Base-by-base conservation (phyloP, 228 moss, liverwort and hornwort genomes). In the Sphagnum magellanicum region DNA sequence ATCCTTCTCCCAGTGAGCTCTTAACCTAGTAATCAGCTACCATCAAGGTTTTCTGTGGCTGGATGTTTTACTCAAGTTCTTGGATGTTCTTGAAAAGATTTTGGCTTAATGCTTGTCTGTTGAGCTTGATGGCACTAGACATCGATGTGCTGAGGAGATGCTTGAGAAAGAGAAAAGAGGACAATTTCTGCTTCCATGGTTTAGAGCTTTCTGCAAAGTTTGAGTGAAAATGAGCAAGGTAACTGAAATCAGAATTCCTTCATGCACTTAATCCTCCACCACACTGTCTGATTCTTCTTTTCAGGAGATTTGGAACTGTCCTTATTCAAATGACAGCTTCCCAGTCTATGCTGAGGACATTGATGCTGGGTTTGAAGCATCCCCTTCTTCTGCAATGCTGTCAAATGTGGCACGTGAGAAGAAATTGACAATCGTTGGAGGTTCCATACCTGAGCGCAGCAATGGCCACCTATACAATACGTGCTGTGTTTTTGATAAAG, bases 271-370 rank as follows among this genome's bases (percentile, higher is more conserved):
- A 55, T 8, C 55, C 55, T 55, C 12, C 55, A 8, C 12, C 9
- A 8, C 55, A 55, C 8, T 55, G 55, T 8, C 32, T 32, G 32
- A 32, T 32, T 32, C 32, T 32, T 32, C 32, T 32, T 75, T 50
- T n/a, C 79, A 96, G 96, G 96, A 97, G 77, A 91, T 97, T 83
- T 97, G 97, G 97, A 98, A 98, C 71, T 98, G 94, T 79, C 98
- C 98, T 8, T 92, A 90, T 78, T 67, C 77, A 61, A 90, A 78
- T 72, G 90, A 80, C 6, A 94, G 89, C 84, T 87, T 98, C 71
- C 83, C 81, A 68, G 71, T 16, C 6, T 92, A 84, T 49, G 83
- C 92, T 50, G 94, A 98, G 79, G 90, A 89, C 72, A 90, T 83
- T 52, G 85, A 90, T 71, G 88, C 80, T 64, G 81, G 85, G 63